Evolutionary conservation across 495 filamentous ascomycete species (phyloP).

Genomic region (Lasiosphaeriaceae sp.): DNA sequence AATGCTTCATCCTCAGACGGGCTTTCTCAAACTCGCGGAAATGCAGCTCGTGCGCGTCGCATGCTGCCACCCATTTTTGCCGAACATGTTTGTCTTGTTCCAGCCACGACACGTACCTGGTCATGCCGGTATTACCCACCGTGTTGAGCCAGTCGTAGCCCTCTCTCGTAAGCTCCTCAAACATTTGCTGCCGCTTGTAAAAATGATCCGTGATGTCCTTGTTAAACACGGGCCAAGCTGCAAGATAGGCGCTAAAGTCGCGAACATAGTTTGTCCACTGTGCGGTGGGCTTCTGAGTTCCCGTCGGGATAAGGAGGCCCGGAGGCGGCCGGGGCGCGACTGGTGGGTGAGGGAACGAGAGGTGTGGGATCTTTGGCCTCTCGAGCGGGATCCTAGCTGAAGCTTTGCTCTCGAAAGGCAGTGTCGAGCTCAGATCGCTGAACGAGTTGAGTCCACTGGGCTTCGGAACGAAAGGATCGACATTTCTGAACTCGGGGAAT

Average conservation of each 20-base stretch:
- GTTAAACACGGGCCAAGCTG: constrained; percentile 65
- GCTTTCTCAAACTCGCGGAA: constrained; percentile 57
- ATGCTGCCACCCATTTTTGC: constrained; percentile 60
- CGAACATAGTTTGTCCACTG: constrained; percentile 59
- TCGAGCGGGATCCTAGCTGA: constrained; percentile 41
- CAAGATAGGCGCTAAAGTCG: constrained; percentile 64
- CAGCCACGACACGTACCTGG: constrained; percentile 56
- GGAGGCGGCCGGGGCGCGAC: constrained; percentile 47
- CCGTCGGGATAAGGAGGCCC: constrained; percentile 21
- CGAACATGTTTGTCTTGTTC: constrained; percentile 62
- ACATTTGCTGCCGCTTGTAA: constrained; percentile 52
- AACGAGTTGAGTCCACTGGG: constrained; percentile 58
- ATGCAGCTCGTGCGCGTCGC: constrained; percentile 59
- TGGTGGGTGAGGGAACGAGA: constrained; percentile 62
- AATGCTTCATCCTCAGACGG: constrained; percentile 40
- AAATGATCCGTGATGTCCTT: constrained; percentile 65
- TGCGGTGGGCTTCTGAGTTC: constrained; percentile 37
- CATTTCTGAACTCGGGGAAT: constrained; percentile 61
- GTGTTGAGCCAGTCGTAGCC: constrained; percentile 51
- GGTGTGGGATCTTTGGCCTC: constrained; percentile 27
- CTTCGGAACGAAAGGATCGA: constrained; percentile 57
- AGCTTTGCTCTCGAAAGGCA: constrained; percentile 70
- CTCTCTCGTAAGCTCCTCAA: constrained; percentile 41
- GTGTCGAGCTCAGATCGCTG: constrained; percentile 58
- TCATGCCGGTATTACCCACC: constrained; percentile 43